Evolutionary conservation across 2,329 filamentous ascomycete genomes (phyloP), one percentile per base, ranked within the genome.

Genomic region (Ophiostoma quercus): DNA sequence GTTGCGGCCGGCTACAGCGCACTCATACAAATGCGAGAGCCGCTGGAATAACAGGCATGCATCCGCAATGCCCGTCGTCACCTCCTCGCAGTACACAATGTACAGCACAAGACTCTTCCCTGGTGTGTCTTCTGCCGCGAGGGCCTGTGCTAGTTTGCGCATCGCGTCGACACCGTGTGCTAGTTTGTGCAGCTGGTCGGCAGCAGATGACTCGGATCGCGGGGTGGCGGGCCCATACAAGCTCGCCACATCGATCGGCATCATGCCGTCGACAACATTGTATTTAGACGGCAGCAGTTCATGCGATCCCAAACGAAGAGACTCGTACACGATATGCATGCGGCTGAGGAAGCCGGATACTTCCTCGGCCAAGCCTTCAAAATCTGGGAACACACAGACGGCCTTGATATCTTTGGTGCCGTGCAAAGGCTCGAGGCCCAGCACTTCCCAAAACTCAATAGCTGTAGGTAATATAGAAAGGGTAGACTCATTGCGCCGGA

Each of bases 391-490:
- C 1, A 95, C 81, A 75, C 90, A 92, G 66, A 92, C 85, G 0
- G 88, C 85, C 47, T 85, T 83, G 39, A 95, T 80, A 72, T 94
- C 87, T 77, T 96, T 96, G 8, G 82, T 76, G 0, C 91, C 90
- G 71, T 87, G 87, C 9, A 87, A 86, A 3, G 92, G 92, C 1
- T 87, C 87, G 1, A 96, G 82, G 0, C 91, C 90, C 22, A 96
- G 80, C 66, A 89, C 88, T 76, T 95, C 92, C 92, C 92, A 96
- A 75, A 95, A 96, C 0, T 84, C 81, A 25, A 94, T 81, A 0
- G 91, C 90, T 0, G 91, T 86, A 1, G 92, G 90, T 29, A 94
- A 81, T 54, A 96, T 82, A 12, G 92, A 92, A 70, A 93, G 84
- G 66, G 85, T 86, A 1, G 84, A 84, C 54, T 92, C 90, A 25